A percentile compares a stretch with the other conserved stretches of the same genome.
phyloP scores from a whole-genome alignment of 768 basidiomycete genomes.

The Xanthoconium purpureum region DNA sequence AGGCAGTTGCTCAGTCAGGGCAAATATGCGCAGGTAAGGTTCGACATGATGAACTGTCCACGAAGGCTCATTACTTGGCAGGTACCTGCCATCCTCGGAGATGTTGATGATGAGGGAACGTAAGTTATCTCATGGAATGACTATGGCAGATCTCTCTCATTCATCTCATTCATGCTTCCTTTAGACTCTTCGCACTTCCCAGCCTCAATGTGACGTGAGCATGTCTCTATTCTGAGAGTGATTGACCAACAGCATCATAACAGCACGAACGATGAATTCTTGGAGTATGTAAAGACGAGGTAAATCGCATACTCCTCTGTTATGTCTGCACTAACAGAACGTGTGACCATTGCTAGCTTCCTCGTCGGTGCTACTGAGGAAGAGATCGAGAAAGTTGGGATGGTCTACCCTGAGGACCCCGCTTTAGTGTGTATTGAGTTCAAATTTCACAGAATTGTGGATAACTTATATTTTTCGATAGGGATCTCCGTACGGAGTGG shows the following conservation, averaged over 20 bases:
- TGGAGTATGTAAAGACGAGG: conserved; percentile 6
- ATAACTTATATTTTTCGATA: neutral
- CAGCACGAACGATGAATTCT: neutral
- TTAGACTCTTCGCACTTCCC: conserved; percentile 28
- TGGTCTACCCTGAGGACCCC: conserved; percentile 6
- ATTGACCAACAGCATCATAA: neutral
- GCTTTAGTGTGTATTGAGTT: neutral
- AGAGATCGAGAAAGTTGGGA: neutral
- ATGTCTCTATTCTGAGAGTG: conserved; percentile 2
- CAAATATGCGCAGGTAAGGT: conserved; percentile 28
- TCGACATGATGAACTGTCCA: neutral
- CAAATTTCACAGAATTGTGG: neutral
- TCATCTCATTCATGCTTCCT: neutral
- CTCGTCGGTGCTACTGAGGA: conserved; percentile 6
- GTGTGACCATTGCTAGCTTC: conserved; percentile 1
- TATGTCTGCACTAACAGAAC: neutral
- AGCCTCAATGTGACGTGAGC: conserved; percentile 17
- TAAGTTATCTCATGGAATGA: neutral
- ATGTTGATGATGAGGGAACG: conserved; percentile 2
- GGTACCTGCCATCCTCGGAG: conserved; percentile 1
- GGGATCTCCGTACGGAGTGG: conserved; percentile 31
- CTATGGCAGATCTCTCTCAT: no score
- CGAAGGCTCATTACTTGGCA: neutral
- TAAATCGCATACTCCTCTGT: neutral
- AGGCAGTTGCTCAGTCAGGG: conserved; percentile 22